Evolutionary conservation across 306 rosid species (phyloP).

Genomic region (Cicer arietinum): DNA sequence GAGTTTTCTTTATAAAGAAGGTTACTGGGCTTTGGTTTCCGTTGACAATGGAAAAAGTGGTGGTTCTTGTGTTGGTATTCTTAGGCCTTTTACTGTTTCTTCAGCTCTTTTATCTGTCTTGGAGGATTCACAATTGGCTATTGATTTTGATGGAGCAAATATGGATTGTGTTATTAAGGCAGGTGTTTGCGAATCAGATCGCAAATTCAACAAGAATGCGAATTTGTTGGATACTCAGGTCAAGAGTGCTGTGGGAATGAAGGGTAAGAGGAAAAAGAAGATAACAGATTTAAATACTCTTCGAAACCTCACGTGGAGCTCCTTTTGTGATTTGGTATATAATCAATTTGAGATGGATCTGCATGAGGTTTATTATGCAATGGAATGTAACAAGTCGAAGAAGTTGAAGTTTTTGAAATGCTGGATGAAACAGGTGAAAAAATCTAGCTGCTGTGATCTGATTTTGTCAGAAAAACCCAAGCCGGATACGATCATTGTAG

Average conservation of each 20-base stretch:
- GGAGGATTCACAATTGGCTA: constrained; percentile 45
- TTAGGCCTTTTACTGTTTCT: constrained; percentile 76
- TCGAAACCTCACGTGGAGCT: constrained; percentile 64
- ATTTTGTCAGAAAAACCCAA: constrained; percentile 43
- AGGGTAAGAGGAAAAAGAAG: constrained; percentile 49
- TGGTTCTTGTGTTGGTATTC: constrained; percentile 53
- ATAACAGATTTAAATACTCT: constrained; percentile 41
- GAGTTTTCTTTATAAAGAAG: constrained; percentile 70
- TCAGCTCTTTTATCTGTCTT: constrained; percentile 70
- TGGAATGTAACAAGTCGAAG: constrained; percentile 57
- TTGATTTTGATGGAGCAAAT: constrained; percentile 41
- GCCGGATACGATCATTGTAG: constrained; percentile 31
- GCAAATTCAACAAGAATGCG: constrained; percentile 22
- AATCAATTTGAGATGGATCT: constrained; percentile 57
- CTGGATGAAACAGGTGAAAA: constrained; percentile 88
- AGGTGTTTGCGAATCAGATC: constrained; percentile 31
- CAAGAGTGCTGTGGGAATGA: constrained; percentile 36
- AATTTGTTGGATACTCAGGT: constrained; percentile 43
- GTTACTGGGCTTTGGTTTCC: constrained; percentile 65
- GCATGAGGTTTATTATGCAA: constrained; percentile 59
- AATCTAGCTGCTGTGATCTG: constrained; percentile 42
- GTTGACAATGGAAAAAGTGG: constrained; percentile 56
- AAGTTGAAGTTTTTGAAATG: constrained; percentile 76
- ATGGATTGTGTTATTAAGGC: constrained; percentile 35
- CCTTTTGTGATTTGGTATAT: constrained; percentile 60